Percentiles rank a stretch among this genome's conserved stretches.
phyloP scores from a whole-genome alignment of 495 filamentous ascomycete species.

The Penicillium arizonense region DNA sequence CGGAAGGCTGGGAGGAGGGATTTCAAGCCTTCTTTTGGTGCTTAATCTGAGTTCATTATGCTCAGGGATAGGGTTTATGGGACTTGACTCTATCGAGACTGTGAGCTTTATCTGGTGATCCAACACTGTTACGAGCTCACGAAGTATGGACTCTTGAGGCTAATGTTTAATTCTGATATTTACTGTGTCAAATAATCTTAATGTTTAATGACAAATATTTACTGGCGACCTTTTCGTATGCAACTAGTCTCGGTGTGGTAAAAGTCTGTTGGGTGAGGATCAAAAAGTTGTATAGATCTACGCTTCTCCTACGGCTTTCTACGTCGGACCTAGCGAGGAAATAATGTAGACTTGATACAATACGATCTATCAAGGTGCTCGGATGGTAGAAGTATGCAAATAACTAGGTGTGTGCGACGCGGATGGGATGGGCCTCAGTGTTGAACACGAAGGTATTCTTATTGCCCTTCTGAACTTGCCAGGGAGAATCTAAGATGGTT shows the following conservation, averaged over 20 bases:
- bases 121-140: no score
- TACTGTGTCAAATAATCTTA: not conserved
- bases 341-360: not conserved
- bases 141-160: not conserved
- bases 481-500: conserved; percentile 52
- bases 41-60: not conserved
- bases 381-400: not conserved
- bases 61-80: no score
- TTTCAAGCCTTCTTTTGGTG: not conserved
- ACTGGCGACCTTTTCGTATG: not conserved
- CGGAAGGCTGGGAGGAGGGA: conserved; percentile 7
- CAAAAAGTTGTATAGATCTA: not conserved
- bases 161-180: not conserved
- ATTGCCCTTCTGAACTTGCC: conserved; percentile 59
- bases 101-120: no score
- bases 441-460: conserved; percentile 74
- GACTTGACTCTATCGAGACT: no score
- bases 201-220: not conserved
- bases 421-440: conserved; percentile 80
- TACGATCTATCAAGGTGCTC: not conserved
- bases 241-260: no score
- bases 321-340: not conserved
- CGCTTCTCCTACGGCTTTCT: not conserved
- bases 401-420: conserved; percentile 37
- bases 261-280: no score